Evolutionary conservation across 345 rosid species (phyloP).

Genomic region (Aquilaria malaccensis): DNA sequence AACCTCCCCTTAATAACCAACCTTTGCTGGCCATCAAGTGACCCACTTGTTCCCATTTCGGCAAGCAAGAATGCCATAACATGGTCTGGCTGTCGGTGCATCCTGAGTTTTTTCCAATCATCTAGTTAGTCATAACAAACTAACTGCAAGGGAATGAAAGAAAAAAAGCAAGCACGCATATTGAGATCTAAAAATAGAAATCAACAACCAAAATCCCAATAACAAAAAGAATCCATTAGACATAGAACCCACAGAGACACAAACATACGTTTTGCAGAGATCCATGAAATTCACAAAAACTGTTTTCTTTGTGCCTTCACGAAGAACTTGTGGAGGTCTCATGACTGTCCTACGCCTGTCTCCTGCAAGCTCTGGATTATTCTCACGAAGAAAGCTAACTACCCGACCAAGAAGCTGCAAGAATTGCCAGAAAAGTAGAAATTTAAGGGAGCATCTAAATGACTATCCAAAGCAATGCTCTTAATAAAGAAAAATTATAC

Average conservation of each 20-base stretch:
- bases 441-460: too few species aligned
- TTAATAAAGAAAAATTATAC: background rate
- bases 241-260: background rate
- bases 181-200: too few species aligned
- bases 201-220: too few species aligned
- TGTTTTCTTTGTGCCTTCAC: conserved; percentile 98
- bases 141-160: background rate
- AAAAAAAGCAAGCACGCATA: background rate
- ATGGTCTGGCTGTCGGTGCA: conserved; percentile 96
- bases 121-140: background rate
- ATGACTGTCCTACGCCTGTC: conserved; percentile 96
- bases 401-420: conserved; percentile 87
- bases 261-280: conserved; percentile 79
- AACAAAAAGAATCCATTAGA: too few species aligned
- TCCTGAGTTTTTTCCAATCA: conserved; percentile 26
- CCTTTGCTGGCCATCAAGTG: conserved; percentile 54
- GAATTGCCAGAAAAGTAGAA: too few species aligned
- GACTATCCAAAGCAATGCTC: background rate
- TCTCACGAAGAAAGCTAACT: conserved; percentile 83
- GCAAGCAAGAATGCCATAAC: conserved; percentile 89
- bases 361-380: conserved; percentile 93
- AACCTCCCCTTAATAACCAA: conserved; percentile 39
- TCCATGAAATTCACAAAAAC: conserved; percentile 95
- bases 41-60: conserved; percentile 94
- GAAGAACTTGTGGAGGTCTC: conserved; percentile 98